Conservation (phyloP, 352 stramenopile genomes). For the Aphanomyces euteiches region DNA sequence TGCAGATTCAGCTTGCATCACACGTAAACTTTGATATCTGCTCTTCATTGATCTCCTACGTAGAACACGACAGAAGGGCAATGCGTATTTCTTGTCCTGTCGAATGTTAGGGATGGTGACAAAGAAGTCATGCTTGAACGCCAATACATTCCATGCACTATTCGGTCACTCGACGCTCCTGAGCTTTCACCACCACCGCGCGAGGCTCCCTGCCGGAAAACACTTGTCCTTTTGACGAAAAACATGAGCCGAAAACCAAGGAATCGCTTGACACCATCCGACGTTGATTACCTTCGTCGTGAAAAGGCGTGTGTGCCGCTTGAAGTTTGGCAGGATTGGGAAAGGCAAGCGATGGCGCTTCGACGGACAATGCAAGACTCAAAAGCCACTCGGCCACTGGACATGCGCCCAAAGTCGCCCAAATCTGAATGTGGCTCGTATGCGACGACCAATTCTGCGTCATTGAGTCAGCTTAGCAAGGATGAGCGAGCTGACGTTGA, state of each 20-base stretch:
- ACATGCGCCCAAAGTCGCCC: not conserved
- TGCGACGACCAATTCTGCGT: too few species aligned
- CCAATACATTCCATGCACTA: not conserved
- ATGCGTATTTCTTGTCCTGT: slow-evolving; percentile 21
- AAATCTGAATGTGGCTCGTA: not conserved
- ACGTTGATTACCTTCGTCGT: not conserved
- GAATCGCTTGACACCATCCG: not conserved
- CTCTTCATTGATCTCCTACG: not conserved
- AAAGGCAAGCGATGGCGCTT: not conserved
- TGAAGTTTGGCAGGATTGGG: not conserved
- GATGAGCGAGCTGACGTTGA: not conserved
- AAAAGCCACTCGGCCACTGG: not conserved
- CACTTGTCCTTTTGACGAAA: slow-evolving; percentile 9
- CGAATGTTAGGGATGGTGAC: not conserved
- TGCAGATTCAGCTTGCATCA: slow-evolving; percentile 25
- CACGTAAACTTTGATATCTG: slow-evolving; percentile 12
- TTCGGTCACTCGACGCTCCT: not conserved
- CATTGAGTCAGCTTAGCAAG: too few species aligned
- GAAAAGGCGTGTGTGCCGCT: not conserved
- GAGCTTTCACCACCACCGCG: not conserved
- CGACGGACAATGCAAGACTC: not conserved
- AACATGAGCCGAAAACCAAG: slow-evolving; percentile 21
- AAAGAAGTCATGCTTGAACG: not conserved
- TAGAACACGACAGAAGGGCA: not conserved
- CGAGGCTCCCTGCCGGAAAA: too few species aligned